Evolutionary conservation across 345 rosid genomes (phyloP).

Genomic region (Rhizophora mangle): DNA sequence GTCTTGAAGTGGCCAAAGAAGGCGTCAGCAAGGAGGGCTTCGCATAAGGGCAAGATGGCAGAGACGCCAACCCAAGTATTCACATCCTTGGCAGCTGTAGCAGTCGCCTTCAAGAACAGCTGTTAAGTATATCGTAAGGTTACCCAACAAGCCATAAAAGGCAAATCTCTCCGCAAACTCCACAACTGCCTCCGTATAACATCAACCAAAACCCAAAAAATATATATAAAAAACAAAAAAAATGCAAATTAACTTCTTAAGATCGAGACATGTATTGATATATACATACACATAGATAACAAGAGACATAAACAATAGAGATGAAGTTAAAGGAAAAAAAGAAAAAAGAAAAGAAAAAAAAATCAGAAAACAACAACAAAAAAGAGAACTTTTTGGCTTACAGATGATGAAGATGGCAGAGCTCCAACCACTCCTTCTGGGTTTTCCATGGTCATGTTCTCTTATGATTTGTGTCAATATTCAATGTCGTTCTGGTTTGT

Average conservation of each 20-base stretch:
- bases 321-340: background rate
- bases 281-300: no score
- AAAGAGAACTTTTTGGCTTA: conserved; percentile 31
- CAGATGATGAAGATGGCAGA: conserved; percentile 84
- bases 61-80: no score
- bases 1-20: no score
- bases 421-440: conserved; percentile 64
- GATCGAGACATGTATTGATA: no score
- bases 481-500: no score
- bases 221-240: no score
- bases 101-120: conserved; percentile 49
- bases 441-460: conserved; percentile 10
- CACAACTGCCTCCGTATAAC: conserved; percentile 45
- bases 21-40: no score
- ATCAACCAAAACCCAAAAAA: no score
- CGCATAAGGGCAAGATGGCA: no score
- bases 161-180: conserved; percentile 59
- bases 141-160: conserved; percentile 40
- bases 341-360: background rate
- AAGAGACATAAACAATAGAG: background rate
- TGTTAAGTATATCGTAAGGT: conserved; percentile 68
- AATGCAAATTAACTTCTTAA: no score
- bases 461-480: background rate
- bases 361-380: background rate
- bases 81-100: no score